phyloP scores from a whole-genome alignment of 1,284 basidiomycete species.

The Boletellus deceptivus region DNA sequence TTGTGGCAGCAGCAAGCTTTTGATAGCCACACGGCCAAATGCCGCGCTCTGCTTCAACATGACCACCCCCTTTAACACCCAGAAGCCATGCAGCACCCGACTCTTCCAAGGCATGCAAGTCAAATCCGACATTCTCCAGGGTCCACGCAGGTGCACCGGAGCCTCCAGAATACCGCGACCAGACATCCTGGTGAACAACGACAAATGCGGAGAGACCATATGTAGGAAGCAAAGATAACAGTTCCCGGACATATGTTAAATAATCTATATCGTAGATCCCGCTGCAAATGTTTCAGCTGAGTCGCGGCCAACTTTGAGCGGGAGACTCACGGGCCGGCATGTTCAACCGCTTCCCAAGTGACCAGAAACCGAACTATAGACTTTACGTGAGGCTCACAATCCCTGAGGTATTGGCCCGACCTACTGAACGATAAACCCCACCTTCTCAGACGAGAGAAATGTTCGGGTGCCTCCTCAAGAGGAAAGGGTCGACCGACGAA shows the following conservation, averaged over 20 bases:
- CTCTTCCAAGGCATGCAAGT: slow-evolving; percentile 71
- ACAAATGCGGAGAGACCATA: slow-evolving; percentile 86
- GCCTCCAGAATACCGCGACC: slow-evolving; percentile 93
- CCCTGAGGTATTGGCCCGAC: slow-evolving; percentile 25
- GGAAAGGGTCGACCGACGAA: slow-evolving; percentile 86
- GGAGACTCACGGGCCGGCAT: slow-evolving; percentile 75
- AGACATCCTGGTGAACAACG: slow-evolving; percentile 88
- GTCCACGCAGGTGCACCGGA: slow-evolving; percentile 95
- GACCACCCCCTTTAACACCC: slow-evolving; percentile 74
- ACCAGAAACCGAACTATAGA: slow-evolving; percentile 78
- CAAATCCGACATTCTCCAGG: slow-evolving; percentile 76
- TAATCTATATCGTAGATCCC: slow-evolving; percentile 85
- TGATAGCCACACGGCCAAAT: slow-evolving; percentile 91
- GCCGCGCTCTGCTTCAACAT: slow-evolving; percentile 70
- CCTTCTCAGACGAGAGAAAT: slow-evolving; percentile 73
- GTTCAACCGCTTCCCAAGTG: slow-evolving; percentile 97
- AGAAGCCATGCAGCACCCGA: slow-evolving; percentile 82
- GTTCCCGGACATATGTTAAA: slow-evolving; percentile 70
- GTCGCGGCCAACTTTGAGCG: not conserved
- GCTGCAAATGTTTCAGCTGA: slow-evolving; percentile 36
- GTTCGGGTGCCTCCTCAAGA: slow-evolving; percentile 77
- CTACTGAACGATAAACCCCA: slow-evolving; percentile 87
- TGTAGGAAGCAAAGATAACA: slow-evolving; percentile 76
- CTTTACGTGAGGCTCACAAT: not conserved
- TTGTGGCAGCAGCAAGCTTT: slow-evolving; percentile 84